Conservation (phyloP, 75 land plant species). For the Cryptomeria japonica region DNA sequence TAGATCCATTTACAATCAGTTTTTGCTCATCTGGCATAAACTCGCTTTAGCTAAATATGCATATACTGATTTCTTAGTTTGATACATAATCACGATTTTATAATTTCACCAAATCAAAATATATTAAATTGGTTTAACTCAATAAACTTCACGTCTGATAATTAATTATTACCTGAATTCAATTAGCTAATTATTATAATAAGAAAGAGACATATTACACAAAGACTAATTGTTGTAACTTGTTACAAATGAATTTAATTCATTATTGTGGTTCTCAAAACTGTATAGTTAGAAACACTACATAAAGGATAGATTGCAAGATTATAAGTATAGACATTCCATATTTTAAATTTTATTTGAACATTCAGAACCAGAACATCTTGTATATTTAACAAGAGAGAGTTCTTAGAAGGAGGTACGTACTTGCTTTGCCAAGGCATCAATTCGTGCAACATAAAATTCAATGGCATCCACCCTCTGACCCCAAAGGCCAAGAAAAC, state of each 20-base stretch:
- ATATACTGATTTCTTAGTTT: no score
- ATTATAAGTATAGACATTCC: not conserved
- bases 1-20: no score
- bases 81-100: no score
- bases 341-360: not conserved
- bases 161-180: no score
- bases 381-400: not conserved
- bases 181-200: no score
- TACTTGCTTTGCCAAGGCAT: slow-evolving; percentile 32
- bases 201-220: not conserved
- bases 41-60: no score
- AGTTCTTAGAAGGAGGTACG: not conserved
- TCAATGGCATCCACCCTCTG: slow-evolving; percentile 60
- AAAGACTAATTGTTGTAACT: not conserved
- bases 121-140: no score
- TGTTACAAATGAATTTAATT: not conserved
- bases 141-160: no score
- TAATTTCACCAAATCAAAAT: no score
- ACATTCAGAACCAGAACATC: not conserved
- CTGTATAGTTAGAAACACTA: not conserved
- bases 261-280: not conserved
- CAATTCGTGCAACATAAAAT: slow-evolving; percentile 27
- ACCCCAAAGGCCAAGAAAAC: slow-evolving; percentile 49
- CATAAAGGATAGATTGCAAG: not conserved
- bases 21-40: no score